Evolutionary conservation across 257 asterid species (phyloP).

Genomic region (Primulina huaijiensis): DNA sequence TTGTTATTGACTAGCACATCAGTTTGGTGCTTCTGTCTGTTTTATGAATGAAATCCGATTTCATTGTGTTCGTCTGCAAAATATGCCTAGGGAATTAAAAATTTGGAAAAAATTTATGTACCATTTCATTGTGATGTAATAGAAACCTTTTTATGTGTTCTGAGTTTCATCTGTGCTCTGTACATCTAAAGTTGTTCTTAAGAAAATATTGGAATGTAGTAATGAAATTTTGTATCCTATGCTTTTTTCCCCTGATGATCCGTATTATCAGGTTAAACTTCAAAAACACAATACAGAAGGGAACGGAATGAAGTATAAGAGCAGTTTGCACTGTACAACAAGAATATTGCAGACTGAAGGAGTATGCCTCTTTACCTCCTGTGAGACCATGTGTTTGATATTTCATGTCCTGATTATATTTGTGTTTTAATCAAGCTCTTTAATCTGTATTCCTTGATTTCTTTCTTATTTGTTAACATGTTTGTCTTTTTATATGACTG

Average conservation of each 20-base stretch:
- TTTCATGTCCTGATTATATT: slow-evolving; percentile 16
- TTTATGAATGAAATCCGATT: not conserved
- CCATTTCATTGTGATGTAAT: not conserved
- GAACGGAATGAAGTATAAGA: slow-evolving; percentile 63
- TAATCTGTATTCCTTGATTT: not conserved
- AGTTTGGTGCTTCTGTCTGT: not conserved
- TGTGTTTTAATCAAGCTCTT: slow-evolving; percentile 10
- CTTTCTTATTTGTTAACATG: not conserved
- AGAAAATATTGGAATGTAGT: slow-evolving; percentile 8
- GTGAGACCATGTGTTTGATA: slow-evolving; percentile 23
- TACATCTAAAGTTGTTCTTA: not conserved
- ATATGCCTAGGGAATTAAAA: not conserved
- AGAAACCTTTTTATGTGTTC: not conserved
- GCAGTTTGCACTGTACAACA: slow-evolving; percentile 71
- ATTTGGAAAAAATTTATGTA: not conserved
- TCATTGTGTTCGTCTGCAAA: not conserved
- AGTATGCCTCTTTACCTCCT: slow-evolving; percentile 53
- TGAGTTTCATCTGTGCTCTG: slow-evolving; percentile 20
- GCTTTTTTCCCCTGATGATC: slow-evolving; percentile 18
- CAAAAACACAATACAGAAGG: slow-evolving; percentile 85
- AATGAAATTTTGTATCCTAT: slow-evolving; percentile 12
- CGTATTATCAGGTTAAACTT: slow-evolving; percentile 67
- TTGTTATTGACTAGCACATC: not conserved
- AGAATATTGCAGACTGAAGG: slow-evolving; percentile 87
- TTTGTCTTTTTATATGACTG: not conserved